These are phyloP conservation scores for Cairneyella variabilis DNA, from an alignment of 495 filamentous ascomycete genomes.

Conservation along the genomic window DNA sequence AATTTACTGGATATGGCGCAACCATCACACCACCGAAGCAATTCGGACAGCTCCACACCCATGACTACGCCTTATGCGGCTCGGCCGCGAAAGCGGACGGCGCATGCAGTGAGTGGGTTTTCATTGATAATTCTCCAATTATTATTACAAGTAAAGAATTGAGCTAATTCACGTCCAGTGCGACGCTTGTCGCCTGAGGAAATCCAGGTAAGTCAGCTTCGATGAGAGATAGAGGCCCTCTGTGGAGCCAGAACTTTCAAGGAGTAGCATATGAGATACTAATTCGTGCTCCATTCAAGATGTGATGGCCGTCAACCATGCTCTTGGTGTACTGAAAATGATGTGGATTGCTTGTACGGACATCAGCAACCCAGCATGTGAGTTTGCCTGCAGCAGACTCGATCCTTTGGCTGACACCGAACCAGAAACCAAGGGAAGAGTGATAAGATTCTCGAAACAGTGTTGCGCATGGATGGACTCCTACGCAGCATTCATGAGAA, in stretches of 20 bases:
- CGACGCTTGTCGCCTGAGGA: constrained; percentile 15
- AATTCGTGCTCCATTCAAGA: constrained; percentile 11
- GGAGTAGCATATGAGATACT: neutral
- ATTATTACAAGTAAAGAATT: too few relatives aligned
- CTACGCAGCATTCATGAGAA: constrained; percentile 15
- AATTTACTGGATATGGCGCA: neutral
- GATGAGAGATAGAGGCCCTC: too few relatives aligned
- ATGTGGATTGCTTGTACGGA: constrained; percentile 32
- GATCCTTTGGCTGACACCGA: neutral
- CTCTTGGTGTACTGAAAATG: constrained; percentile 24
- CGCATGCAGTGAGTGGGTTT: constrained; percentile 13
- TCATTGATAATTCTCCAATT: neutral
- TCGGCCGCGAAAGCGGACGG: constrained; percentile 14
- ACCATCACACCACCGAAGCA: constrained; percentile 8
- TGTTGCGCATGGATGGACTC: constrained; percentile 29
- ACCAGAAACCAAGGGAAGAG: constrained; percentile 30
- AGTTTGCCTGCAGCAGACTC: neutral
- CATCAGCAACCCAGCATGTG: constrained; percentile 18
- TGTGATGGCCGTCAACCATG: constrained; percentile 34
- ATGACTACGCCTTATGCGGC: constrained; percentile 11
- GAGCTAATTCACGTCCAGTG: constrained; percentile 3
- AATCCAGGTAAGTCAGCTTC: constrained; percentile 7
- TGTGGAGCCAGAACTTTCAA: neutral
- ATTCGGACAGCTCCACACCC: constrained; percentile 15
- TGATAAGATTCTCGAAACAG: constrained; percentile 32